Base-by-base conservation (phyloP, 495 filamentous ascomycete genomes). In the Podospora anserina region DNA sequence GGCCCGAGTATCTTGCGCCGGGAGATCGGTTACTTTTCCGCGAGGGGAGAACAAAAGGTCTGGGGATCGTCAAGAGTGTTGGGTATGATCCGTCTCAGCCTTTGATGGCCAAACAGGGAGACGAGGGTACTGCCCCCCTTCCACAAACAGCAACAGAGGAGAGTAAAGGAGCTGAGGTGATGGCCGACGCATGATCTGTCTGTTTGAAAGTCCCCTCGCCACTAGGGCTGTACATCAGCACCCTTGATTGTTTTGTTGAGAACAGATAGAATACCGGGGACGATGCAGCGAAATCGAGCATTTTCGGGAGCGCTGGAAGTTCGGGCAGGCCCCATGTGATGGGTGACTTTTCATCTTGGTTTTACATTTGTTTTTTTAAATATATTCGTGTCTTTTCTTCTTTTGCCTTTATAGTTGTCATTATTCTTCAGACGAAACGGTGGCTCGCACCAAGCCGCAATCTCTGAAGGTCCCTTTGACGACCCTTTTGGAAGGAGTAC, bases 11-110 rank as follows among this genome's bases (percentile, higher is more conserved):
- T 71, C 80, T 99, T 19, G 89, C 87, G 2, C 88, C 90, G 3
- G 95, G 95, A 0, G 95, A 98, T 77, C 85, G 94, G 32, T 87
- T 99, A 39, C 80, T 99, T 34, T 99, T 99, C 82, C 87, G 95
- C 28, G 95, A 99, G 79, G 95, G 95, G 0, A 85, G 96, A 64
- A 99, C 95, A 0, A 98, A 97, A 83, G 95, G 95, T 0, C 80
- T 98, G 5, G 95, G 95, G 0, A 97, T 98, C 70, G 93, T 99
- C 54, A 98, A 96, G 77, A 86, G 87, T 61, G 83, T 98, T 1
- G 94, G 94, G 4, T 98, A 97, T 79, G 94, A 98, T 77, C 80
- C 87, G 0, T 75, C 76, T 13, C 71, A 78, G 16, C 82, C 81
- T 26, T 62, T 84, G 44, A 77, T 69, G 62, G 64, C 71, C 7